Evolutionary conservation across 2,329 filamentous ascomycete genomes (phyloP), one percentile per base, ranked within the genome.

Genomic region (Paecilomyces fulvus): DNA sequence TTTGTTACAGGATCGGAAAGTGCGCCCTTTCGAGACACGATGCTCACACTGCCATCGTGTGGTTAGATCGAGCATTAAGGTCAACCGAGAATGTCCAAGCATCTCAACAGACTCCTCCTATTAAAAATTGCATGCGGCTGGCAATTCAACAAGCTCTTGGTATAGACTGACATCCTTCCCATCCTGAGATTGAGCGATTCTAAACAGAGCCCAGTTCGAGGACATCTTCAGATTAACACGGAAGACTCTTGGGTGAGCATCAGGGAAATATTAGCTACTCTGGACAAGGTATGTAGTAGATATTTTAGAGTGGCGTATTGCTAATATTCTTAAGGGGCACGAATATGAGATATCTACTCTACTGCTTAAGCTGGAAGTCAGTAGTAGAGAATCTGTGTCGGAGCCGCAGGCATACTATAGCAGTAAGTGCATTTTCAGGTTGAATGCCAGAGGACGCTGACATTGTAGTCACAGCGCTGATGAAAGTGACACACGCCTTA

Each of bases 1-100:
- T 86, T 1, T 77, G 91, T 7, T 89, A 86, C 60, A 84, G 87
- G 58, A 88, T 95, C 46, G 90, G 90, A 3, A 83, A 80, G 51
- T 78, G 79, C 12, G 71, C 86, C 12, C 68, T 83, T 2, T 69
- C 67, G 2, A 81, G 79, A 53, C 73, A 77, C 7, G 78, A 87
- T 53, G 79, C 79, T 59, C 64, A 73, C 1, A 67, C 79, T 49
- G 87, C 89, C 0, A 68, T 80, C 1, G 84, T 81, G 64, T 97
- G 92, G 94, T 74, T 95, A 0, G 80, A 86, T 55, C 80, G 88
- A 60, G 85, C 89, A 2, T 78, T 83, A 52, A 75, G 83, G 10
- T 65, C 85, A 28, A 75, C 92, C 25, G 79, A 80, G 53, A 8
- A 56, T 14, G 56, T 53, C 3, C 64, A 66, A 20, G 82, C 83